Percentiles rank a stretch among this genome's conserved stretches.
These are phyloP conservation scores for Raphidocelis subcapitata DNA, from an alignment of 139 green algal genomes.

Conservation along the genomic window DNA sequence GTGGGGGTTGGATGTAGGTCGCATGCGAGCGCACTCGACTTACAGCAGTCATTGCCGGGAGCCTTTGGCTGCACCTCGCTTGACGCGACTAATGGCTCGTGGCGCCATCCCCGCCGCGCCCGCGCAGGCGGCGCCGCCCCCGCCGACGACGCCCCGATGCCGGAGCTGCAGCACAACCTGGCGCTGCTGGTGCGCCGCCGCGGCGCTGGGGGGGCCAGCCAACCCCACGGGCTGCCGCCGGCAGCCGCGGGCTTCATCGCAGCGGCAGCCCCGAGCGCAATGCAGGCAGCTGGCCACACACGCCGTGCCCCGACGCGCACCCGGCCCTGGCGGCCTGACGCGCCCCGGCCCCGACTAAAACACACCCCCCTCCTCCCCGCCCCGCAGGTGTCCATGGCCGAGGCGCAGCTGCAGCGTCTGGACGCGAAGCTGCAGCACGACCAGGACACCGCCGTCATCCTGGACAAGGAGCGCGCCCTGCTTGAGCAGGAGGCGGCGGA, in stretches of 20 bases:
- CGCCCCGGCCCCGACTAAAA: too few species aligned
- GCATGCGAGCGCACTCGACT: too few species aligned
- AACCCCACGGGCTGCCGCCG: not conserved
- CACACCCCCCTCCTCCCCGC: not conserved
- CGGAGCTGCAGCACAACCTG: slow-evolving; percentile 99
- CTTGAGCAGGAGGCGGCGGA: slow-evolving; percentile 54
- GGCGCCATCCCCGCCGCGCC: too few species aligned
- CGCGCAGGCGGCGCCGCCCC: not conserved
- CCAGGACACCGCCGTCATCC: slow-evolving; percentile 78
- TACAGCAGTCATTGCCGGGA: too few species aligned
- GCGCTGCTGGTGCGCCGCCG: slow-evolving; percentile 71
- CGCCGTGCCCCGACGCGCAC: too few species aligned
- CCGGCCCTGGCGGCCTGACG: too few species aligned
- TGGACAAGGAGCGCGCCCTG: slow-evolving; percentile 62
- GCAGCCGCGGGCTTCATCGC: too few species aligned
- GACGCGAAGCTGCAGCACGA: slow-evolving; percentile 80
- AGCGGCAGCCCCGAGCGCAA: too few species aligned
- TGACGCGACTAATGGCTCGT: too few species aligned
- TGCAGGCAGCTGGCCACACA: too few species aligned
- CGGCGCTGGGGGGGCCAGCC: not conserved
- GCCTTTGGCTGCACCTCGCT: too few species aligned
- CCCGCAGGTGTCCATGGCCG: slow-evolving; percentile 52
- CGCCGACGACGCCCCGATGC: slow-evolving; percentile 71
- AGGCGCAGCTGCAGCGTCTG: slow-evolving; percentile 82
- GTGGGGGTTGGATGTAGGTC: too few species aligned